phyloP scores from a whole-genome alignment of 257 asterid species.

The Cruciata laevipes region DNA sequence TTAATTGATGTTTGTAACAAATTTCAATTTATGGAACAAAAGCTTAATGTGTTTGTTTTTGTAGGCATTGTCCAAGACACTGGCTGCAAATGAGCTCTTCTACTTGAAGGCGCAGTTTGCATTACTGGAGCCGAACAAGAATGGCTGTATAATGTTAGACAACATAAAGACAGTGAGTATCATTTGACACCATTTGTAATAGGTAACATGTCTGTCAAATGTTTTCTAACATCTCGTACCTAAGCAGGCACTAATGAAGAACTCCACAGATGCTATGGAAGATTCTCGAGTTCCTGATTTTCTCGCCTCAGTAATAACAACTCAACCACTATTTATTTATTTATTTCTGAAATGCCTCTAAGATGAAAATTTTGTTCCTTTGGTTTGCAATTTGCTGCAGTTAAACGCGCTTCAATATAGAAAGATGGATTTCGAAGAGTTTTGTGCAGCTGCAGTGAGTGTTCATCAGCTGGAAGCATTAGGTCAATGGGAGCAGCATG shows the following conservation, averaged over 20 bases:
- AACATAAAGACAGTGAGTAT: slow-evolving; percentile 54
- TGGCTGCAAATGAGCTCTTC: slow-evolving; percentile 62
- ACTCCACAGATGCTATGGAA: slow-evolving; percentile 44
- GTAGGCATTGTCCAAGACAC: slow-evolving; percentile 74
- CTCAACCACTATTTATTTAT: not conserved
- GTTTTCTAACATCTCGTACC: slow-evolving; percentile 7
- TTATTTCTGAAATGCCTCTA: not conserved
- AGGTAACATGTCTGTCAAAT: not conserved
- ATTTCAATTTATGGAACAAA: not conserved
- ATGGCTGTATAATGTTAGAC: slow-evolving; percentile 59
- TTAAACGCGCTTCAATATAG: slow-evolving; percentile 65
- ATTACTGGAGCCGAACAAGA: slow-evolving; percentile 63
- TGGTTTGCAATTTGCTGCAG: slow-evolving; percentile 28
- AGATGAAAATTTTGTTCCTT: not conserved
- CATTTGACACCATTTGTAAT: slow-evolving; percentile 7
- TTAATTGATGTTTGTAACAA: not conserved
- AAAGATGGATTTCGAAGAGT: slow-evolving; percentile 65
- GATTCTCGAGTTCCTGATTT: slow-evolving; percentile 47
- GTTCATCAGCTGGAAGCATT: slow-evolving; percentile 56
- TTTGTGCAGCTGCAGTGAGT: slow-evolving; percentile 63
- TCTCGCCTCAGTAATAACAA: slow-evolving; percentile 44
- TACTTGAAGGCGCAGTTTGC: slow-evolving; percentile 68
- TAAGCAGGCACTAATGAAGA: slow-evolving; percentile 42
- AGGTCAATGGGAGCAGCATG: slow-evolving; percentile 58
- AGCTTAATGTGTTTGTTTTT: slow-evolving; percentile 10